Percentiles rank a stretch among this genome's conserved stretches.
Conservation (phyloP, 2,329 filamentous ascomycete species). For the Fusarium sambucinum region DNA sequence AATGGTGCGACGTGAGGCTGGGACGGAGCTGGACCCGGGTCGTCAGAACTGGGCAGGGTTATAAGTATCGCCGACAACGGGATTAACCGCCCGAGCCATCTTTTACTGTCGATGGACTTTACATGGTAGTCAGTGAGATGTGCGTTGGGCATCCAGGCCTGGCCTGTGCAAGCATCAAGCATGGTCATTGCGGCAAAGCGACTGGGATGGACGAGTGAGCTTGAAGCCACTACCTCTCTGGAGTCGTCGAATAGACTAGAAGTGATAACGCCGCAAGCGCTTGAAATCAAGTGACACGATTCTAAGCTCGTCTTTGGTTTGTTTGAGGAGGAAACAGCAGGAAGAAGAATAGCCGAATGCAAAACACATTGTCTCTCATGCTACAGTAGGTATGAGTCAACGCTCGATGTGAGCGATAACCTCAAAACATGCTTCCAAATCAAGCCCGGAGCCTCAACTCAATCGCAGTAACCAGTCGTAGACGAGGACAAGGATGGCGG, state of each 20-base stretch:
- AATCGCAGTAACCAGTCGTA: conserved; percentile 22
- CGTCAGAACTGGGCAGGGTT: conserved; percentile 13
- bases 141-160: conserved; percentile 37
- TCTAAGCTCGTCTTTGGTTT: background rate
- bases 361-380: background rate
- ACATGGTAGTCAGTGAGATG: background rate
- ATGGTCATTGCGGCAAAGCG: conserved; percentile 29
- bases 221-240: conserved; percentile 16
- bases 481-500: conserved; percentile 27
- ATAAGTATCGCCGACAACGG: conserved; percentile 24
- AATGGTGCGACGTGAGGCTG: conserved; percentile 17
- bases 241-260: conserved; percentile 7
- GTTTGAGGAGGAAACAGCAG: conserved; percentile 1
- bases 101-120: background rate
- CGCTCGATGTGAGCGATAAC: conserved; percentile 4
- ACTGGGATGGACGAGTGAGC: conserved; percentile 27
- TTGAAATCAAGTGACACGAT: conserved; percentile 11
- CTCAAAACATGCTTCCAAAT: conserved; percentile 2
- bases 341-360: background rate
- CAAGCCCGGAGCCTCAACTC: conserved; percentile 31
- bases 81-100: conserved; percentile 6
- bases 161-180: conserved; percentile 39
- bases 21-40: conserved; percentile 35
- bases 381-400: conserved; percentile 32
- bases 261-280: conserved; percentile 19